Evolutionary conservation across 192 early-diverging fungal species (phyloP).

Genomic region (Jimgerdemannia flammicorona): DNA sequence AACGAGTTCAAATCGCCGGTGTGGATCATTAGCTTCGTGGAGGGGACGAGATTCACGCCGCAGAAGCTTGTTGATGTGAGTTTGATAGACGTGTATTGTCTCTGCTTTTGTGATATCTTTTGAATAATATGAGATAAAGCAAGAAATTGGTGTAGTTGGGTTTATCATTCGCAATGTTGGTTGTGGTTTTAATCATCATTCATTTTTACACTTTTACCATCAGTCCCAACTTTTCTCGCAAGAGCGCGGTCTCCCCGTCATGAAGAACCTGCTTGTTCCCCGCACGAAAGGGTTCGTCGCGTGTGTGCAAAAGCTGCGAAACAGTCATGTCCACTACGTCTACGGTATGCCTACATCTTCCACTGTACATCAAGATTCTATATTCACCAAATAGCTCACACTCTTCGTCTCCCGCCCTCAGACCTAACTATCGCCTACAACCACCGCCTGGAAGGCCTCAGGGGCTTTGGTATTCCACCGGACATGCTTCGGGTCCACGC

Average conservation of each 20-base stretch:
- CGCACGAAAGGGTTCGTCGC: conserved; percentile 54
- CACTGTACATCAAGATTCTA: background rate
- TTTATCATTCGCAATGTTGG: background rate
- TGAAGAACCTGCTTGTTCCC: conserved; percentile 48
- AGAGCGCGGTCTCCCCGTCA: conserved; percentile 36
- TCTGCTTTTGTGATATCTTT: background rate
- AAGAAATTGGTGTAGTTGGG: background rate
- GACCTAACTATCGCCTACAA: conserved; percentile 51
- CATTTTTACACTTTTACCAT: background rate
- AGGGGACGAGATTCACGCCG: conserved; percentile 48
- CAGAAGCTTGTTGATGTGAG: conserved; percentile 38
- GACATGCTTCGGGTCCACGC: conserved; percentile 48
- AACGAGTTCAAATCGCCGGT: conserved; percentile 44
- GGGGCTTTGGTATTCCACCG: conserved; percentile 42
- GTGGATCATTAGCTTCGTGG: conserved; percentile 53
- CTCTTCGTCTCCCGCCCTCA: conserved; percentile 7
- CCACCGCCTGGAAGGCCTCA: conserved; percentile 14
- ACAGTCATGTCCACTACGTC: conserved; percentile 51
- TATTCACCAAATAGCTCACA: background rate
- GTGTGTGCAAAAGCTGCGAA: conserved; percentile 46
- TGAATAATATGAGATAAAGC: background rate
- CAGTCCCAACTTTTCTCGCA: conserved; percentile 44
- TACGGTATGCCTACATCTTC: conserved; percentile 37
- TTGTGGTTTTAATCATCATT: background rate
- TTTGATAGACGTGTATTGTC: background rate